Conservation (phyloP, 78 protist genomes). For the Isochrysis galbana region DNA sequence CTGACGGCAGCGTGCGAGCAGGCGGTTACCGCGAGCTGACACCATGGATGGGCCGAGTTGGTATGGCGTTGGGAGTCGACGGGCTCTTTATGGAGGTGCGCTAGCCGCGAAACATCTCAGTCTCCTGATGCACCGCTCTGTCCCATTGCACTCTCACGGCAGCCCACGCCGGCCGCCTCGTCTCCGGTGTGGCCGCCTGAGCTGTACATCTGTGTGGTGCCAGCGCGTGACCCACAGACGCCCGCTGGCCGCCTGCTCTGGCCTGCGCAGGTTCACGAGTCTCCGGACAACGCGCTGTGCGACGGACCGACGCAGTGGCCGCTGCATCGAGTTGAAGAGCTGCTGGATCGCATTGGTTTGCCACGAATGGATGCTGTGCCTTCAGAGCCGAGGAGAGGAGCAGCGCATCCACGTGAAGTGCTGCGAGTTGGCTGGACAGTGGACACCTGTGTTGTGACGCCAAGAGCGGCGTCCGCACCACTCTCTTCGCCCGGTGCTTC, state of each 20-base stretch:
- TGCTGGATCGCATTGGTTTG: background rate
- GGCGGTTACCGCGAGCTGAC: background rate
- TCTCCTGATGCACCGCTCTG: too few relatives aligned
- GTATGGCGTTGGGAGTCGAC: background rate
- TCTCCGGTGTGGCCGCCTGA: too few relatives aligned
- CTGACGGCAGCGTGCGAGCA: background rate
- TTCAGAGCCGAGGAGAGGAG: too few relatives aligned
- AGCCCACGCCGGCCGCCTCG: too few relatives aligned
- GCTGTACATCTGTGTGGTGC: too few relatives aligned
- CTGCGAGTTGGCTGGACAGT: background rate
- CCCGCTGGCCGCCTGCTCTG: too few relatives aligned
- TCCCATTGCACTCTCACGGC: too few relatives aligned
- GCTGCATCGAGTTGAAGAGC: background rate
- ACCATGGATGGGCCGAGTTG: background rate
- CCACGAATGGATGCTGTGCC: too few relatives aligned
- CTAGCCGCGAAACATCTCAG: too few relatives aligned
- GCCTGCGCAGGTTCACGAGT: too few relatives aligned
- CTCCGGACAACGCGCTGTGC: background rate
- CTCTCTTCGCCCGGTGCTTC: background rate
- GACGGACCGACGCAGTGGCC: slow-evolving; percentile 8
- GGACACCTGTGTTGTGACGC: background rate
- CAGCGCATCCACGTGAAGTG: background rate
- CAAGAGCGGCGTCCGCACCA: background rate
- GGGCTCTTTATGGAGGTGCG: background rate
- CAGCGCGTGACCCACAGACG: too few relatives aligned